phyloP scores from a whole-genome alignment of 257 asterid genomes.

The Capsicum baccatum region DNA sequence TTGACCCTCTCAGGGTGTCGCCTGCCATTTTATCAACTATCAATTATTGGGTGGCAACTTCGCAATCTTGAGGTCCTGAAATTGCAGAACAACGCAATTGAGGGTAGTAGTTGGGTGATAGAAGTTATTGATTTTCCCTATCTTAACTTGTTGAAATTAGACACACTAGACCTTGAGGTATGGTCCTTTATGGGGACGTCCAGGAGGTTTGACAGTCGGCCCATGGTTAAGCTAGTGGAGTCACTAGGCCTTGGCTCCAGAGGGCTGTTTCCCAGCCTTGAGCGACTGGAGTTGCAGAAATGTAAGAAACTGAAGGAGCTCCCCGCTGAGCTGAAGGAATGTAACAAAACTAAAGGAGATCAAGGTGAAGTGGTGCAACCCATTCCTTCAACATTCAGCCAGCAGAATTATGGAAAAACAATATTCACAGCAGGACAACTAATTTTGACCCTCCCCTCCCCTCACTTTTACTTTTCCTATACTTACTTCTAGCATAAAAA shows the following conservation, averaged over 20 bases:
- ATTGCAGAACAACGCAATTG: background rate
- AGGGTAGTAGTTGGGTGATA: background rate
- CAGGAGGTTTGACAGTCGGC: too few species aligned
- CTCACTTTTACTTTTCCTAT: too few species aligned
- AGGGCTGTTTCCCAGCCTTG: conserved; percentile 32
- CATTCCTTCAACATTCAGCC: background rate
- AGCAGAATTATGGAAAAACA: too few species aligned
- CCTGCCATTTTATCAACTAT: too few species aligned
- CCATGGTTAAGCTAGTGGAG: too few species aligned
- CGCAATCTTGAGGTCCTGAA: conserved; percentile 31
- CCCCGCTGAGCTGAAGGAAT: background rate
- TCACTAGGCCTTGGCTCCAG: too few species aligned
- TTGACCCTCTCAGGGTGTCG: too few species aligned
- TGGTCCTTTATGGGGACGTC: too few species aligned
- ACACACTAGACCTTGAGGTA: background rate
- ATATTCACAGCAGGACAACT: too few species aligned
- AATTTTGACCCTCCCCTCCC: too few species aligned
- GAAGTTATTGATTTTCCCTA: background rate
- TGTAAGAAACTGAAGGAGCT: conserved; percentile 23
- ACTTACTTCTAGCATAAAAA: too few species aligned
- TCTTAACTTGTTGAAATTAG: conserved; percentile 25
- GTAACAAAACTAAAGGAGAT: background rate
- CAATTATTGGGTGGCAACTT: background rate
- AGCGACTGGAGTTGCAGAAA: conserved; percentile 24
- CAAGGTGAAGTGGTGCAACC: conserved; percentile 4